Evolutionary conservation across 352 stramenopile species (phyloP).

Genomic region (Blastocystis hominis): DNA sequence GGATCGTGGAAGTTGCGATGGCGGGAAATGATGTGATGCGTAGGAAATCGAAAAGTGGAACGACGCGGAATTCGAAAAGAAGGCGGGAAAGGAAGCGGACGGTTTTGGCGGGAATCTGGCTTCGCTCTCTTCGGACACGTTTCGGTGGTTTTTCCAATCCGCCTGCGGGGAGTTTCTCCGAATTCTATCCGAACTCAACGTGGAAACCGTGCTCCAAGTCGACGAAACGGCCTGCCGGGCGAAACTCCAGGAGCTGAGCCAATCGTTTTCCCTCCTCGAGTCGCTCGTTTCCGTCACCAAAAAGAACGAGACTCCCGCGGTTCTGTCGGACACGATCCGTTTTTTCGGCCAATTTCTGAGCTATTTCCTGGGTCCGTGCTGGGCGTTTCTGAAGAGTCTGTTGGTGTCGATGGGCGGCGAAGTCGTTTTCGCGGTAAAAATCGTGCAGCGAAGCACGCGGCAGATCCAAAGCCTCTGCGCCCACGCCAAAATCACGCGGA

Average conservation of each 20-base stretch:
- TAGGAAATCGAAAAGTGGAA: background rate
- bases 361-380: slow-evolving; percentile 14
- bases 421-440: background rate
- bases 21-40: background rate
- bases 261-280: background rate
- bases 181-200: background rate
- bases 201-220: background rate
- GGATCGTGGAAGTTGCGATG: background rate
- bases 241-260: background rate
- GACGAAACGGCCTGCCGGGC: background rate
- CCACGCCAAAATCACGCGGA: slow-evolving; percentile 12
- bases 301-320: background rate
- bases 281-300: background rate
- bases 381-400: background rate
- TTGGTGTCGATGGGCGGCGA: background rate
- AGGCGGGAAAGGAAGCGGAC: background rate
- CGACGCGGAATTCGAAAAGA: background rate
- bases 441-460: slow-evolving; percentile 22
- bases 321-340: background rate
- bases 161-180: background rate
- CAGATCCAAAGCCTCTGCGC: slow-evolving; percentile 42
- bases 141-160: background rate
- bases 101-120: background rate
- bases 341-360: slow-evolving; percentile 12
- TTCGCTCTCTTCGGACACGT: background rate